phyloP scores from a whole-genome alignment of 169 alveolate genomes.

The Cryptosporidium felis region DNA sequence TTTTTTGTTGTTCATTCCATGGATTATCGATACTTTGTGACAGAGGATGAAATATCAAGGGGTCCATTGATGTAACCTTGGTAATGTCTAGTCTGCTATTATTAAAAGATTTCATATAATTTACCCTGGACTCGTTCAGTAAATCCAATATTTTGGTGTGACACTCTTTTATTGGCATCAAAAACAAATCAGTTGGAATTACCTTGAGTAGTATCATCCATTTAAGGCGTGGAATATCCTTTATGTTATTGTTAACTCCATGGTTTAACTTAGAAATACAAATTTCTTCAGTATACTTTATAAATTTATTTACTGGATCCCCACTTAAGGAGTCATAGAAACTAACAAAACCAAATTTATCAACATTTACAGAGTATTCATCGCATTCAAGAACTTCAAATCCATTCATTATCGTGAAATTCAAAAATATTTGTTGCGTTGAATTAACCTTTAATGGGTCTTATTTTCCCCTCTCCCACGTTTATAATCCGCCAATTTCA shows the following conservation, averaged over 20 bases:
- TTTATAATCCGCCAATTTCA: too few species aligned
- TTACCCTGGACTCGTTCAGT: neutral
- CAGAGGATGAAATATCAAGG: conserved; percentile 59
- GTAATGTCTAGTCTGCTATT: conserved; percentile 15
- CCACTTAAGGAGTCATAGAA: conserved; percentile 13
- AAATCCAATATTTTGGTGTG: neutral
- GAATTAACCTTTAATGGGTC: too few species aligned
- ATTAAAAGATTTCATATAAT: conserved; percentile 7
- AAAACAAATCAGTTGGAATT: conserved; percentile 12
- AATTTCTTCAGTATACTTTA: conserved; percentile 32
- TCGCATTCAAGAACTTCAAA: conserved; percentile 47
- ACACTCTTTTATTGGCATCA: neutral
- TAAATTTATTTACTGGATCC: conserved; percentile 29
- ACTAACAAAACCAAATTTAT: neutral
- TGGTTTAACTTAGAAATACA: neutral
- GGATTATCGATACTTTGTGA: conserved; percentile 71
- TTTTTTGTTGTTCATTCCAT: conserved; percentile 74
- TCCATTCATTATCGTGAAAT: neutral
- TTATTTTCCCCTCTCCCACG: too few species aligned
- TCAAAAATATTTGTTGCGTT: neutral
- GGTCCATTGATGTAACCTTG: conserved; percentile 60
- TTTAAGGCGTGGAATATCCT: conserved; percentile 41
- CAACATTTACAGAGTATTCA: conserved; percentile 14
- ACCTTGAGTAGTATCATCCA: conserved; percentile 43
- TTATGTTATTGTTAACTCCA: neutral